phyloP scores from a whole-genome alignment of 768 basidiomycete genomes.

The Trametes punicea region DNA sequence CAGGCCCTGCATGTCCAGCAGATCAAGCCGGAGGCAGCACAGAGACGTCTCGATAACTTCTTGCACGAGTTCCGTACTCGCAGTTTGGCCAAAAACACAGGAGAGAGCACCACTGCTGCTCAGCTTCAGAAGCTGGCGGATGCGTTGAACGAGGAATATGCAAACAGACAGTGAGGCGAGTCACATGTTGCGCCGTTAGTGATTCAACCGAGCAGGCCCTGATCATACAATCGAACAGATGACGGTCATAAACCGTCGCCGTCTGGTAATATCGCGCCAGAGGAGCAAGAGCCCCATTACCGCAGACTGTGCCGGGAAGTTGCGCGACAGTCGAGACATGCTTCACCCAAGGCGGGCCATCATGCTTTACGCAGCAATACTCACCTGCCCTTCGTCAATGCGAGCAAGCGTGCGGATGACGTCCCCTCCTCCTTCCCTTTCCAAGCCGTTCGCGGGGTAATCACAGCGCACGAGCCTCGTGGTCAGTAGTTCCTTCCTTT shows the following conservation, averaged over 20 bases:
- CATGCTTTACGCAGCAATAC: too few species aligned
- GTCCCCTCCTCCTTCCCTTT: too few species aligned
- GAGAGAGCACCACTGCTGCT: slow-evolving; percentile 34
- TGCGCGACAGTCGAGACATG: too few species aligned
- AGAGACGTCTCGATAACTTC: slow-evolving; percentile 28
- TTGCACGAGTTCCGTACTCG: slow-evolving; percentile 31
- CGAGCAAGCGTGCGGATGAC: too few species aligned
- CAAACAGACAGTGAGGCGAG: neutral
- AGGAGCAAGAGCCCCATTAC: too few species aligned
- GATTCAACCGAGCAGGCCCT: neutral
- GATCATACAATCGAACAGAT: too few species aligned
- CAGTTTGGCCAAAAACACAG: slow-evolving; percentile 29
- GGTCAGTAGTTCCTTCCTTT: neutral
- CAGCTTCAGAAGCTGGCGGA: slow-evolving; percentile 35
- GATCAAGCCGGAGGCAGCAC: slow-evolving; percentile 28
- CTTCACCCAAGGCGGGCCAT: too few species aligned
- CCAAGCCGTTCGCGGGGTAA: too few species aligned
- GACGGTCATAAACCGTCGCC: too few species aligned
- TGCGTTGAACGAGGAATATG: slow-evolving; percentile 31
- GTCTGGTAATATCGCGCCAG: too few species aligned
- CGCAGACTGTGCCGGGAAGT: too few species aligned
- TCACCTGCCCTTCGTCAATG: too few species aligned
- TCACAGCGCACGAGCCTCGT: neutral
- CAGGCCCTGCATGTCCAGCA: slow-evolving; percentile 21
- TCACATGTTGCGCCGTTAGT: neutral